Conservation (phyloP, 495 filamentous ascomycete genomes). For the Staphylotrichum longicolle region DNA sequence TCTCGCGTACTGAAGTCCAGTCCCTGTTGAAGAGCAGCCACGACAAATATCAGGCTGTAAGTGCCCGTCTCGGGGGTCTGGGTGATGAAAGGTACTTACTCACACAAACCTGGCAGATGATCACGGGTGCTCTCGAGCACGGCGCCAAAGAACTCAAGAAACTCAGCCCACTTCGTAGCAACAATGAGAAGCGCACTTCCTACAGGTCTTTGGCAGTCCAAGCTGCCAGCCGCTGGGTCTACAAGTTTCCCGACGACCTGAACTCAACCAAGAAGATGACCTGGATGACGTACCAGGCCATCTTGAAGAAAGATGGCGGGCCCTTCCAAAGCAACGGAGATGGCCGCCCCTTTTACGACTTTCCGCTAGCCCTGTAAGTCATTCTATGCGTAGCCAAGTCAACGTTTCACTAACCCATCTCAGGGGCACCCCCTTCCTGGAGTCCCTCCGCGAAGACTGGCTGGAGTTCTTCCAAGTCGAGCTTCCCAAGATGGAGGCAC, state of each 20-base stretch:
- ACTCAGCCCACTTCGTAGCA: conserved; percentile 8
- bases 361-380: conserved; percentile 19
- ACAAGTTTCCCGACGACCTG: conserved; percentile 17
- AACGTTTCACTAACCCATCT: background rate
- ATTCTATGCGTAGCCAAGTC: background rate
- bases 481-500: background rate
- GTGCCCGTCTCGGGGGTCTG: background rate
- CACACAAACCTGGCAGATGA: background rate
- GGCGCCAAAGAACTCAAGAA: background rate
- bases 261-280: conserved; percentile 7
- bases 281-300: conserved; percentile 22
- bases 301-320: conserved; percentile 18
- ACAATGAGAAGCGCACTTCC: background rate
- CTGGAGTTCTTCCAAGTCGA: conserved; percentile 10
- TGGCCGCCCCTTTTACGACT: conserved; percentile 18
- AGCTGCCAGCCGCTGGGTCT: conserved; percentile 18
- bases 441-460: conserved; percentile 13
- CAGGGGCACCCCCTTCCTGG: conserved; percentile 6
- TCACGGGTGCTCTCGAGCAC: background rate
- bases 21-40: background rate
- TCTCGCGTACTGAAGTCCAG: conserved; percentile 11
- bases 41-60: conserved; percentile 3
- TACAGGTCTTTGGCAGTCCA: conserved; percentile 1
- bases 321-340: conserved; percentile 17
- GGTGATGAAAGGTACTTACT: background rate